Evolutionary conservation across 306 rosid genomes (phyloP).

Genomic region (Boehmeria nivea): DNA sequence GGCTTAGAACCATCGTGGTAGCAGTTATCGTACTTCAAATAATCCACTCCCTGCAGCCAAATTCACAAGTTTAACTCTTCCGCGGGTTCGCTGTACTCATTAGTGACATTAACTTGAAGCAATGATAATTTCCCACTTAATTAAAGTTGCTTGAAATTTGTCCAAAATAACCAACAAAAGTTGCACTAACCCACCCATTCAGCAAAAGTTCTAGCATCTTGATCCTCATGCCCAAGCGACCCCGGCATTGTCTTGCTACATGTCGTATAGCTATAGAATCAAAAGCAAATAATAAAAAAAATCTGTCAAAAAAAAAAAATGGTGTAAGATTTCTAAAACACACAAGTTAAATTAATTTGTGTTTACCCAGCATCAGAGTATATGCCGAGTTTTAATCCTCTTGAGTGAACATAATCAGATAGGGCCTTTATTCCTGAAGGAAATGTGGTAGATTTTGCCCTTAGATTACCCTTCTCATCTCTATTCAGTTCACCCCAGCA

Average conservation of each 20-base stretch:
- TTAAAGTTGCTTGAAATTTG: too few species aligned
- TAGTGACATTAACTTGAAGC: too few species aligned
- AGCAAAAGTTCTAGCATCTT: constrained; percentile 25
- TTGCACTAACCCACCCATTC: constrained; percentile 12
- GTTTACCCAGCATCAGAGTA: constrained; percentile 26
- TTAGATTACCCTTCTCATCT: constrained; percentile 13
- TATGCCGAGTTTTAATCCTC: constrained; percentile 21
- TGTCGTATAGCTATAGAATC: constrained; percentile 8
- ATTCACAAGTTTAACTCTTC: too few species aligned
- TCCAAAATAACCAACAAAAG: not conserved
- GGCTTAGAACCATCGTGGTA: constrained; percentile 21
- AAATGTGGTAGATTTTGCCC: constrained; percentile 17
- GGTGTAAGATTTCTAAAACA: too few species aligned
- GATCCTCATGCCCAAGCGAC: constrained; percentile 23
- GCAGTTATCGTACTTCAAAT: constrained; percentile 26
- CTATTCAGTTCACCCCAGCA: constrained; percentile 19
- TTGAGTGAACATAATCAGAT: constrained; percentile 20
- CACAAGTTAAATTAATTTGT: not conserved
- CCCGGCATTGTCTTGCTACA: constrained; percentile 27
- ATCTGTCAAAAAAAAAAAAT: not conserved
- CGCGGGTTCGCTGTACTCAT: too few species aligned
- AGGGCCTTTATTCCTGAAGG: constrained; percentile 25
- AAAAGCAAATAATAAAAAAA: not conserved
- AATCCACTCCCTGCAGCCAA: constrained; percentile 22
- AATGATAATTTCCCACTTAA: too few species aligned